Conservation (phyloP, 2,329 filamentous ascomycete genomes). For the Cladobotryum mycophilum region DNA sequence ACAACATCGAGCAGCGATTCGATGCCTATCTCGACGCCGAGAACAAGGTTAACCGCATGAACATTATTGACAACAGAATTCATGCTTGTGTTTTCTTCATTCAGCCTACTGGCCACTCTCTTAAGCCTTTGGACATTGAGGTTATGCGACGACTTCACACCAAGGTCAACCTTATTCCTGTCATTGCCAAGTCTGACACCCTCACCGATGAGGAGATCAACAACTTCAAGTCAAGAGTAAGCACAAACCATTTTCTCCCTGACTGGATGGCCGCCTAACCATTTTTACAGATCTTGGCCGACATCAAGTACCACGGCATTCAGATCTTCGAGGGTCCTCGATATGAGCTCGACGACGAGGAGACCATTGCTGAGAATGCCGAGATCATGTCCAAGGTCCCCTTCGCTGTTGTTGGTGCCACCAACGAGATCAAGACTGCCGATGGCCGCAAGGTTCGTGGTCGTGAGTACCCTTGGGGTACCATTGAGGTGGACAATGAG, state of each 20-base stretch:
- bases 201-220: constrained; percentile 94
- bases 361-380: constrained; percentile 99
- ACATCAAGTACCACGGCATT: constrained; percentile 95
- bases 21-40: constrained; percentile 98
- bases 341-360: constrained; percentile 98
- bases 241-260: constrained; percentile 31
- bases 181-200: constrained; percentile 98
- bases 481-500: constrained; percentile 99
- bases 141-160: constrained; percentile 99
- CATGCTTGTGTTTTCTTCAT: constrained; percentile 99
- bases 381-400: constrained; percentile 99
- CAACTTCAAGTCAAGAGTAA: constrained; percentile 91
- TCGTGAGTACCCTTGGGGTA: constrained; percentile 94
- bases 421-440: constrained; percentile 82
- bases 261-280: not conserved
- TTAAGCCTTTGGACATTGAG: constrained; percentile 98
- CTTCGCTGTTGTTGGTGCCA: constrained; percentile 95
- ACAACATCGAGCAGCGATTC: constrained; percentile 99
- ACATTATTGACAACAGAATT: constrained; percentile 98
- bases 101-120: constrained; percentile 93
- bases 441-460: constrained; percentile 95
- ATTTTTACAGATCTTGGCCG: constrained; percentile 73
- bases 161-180: constrained; percentile 99
- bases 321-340: constrained; percentile 98
- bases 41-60: constrained; percentile 99